Evolutionary conservation across 108 stramenopile species (phyloP).

Genomic region (Cylindrotheca fusiformis): DNA sequence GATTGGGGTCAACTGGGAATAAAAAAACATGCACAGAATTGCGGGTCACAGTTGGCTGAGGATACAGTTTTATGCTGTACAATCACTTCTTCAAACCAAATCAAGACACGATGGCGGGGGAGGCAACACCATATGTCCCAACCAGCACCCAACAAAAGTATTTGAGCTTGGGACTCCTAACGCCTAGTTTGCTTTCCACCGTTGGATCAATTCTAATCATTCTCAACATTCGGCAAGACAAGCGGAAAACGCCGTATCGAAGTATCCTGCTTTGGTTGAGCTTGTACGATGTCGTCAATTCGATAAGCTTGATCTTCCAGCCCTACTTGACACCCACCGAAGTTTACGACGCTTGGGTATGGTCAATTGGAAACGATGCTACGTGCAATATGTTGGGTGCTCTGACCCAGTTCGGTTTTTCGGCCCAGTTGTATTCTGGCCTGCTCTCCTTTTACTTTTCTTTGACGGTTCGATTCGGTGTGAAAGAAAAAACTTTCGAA

Average conservation of each 20-base stretch:
- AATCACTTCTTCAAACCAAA: no score
- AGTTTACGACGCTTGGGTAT: neutral
- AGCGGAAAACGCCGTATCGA: neutral
- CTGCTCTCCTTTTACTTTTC: constrained; percentile 22
- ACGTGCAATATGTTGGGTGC: neutral
- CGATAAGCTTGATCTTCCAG: neutral
- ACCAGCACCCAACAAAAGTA: neutral
- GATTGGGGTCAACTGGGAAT: no score
- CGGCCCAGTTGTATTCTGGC: constrained; percentile 22
- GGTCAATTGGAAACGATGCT: neutral
- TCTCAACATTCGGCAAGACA: neutral
- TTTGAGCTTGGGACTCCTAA: neutral
- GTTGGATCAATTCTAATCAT: neutral
- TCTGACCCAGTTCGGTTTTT: constrained; percentile 1
- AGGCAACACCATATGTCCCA: neutral
- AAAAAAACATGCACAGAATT: no score
- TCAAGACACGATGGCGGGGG: no score
- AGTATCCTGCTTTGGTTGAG: neutral
- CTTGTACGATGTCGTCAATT: neutral
- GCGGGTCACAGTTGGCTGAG: no score
- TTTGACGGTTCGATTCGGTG: constrained; percentile 22
- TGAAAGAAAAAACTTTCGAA: constrained; percentile 7
- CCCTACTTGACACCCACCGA: neutral
- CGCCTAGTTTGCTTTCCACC: neutral
- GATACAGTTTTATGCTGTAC: no score